Evolutionary conservation across 2,329 filamentous ascomycete species (phyloP).

Genomic region (Colletotrichum sp.): DNA sequence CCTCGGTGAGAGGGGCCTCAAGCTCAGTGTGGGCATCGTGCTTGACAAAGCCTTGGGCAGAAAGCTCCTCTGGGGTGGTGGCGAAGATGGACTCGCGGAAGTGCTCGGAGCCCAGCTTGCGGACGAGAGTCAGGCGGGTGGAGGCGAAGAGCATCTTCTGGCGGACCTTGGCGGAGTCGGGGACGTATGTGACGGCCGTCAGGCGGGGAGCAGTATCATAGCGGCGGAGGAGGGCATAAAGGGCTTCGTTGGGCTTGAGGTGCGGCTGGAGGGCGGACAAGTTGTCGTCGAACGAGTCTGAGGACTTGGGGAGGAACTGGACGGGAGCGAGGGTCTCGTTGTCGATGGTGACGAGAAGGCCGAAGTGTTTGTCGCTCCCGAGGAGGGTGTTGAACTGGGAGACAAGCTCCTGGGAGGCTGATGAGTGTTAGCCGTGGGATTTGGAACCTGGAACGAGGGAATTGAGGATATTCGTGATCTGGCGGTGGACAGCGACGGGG

Average conservation of each 20-base stretch:
- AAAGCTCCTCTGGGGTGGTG: constrained; percentile 74
- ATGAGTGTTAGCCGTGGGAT: not conserved
- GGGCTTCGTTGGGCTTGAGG: constrained; percentile 69
- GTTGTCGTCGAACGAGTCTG: constrained; percentile 67
- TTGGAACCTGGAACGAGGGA: not conserved
- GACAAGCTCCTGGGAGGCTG: constrained; percentile 80
- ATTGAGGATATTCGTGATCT: not conserved
- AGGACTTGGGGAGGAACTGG: constrained; percentile 56
- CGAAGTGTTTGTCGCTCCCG: constrained; percentile 65
- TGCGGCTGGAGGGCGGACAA: constrained; percentile 66
- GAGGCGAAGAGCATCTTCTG: constrained; percentile 88
- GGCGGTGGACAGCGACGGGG: not conserved
- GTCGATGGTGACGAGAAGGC: constrained; percentile 73
- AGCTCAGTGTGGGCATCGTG: constrained; percentile 72
- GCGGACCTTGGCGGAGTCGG: constrained; percentile 77
- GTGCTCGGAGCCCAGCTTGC: constrained; percentile 79
- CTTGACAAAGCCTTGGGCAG: constrained; percentile 69
- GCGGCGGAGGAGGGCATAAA: constrained; percentile 78
- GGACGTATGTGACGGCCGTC: constrained; percentile 78
- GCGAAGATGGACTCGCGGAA: constrained; percentile 80
- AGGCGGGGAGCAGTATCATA: constrained; percentile 63
- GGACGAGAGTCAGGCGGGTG: constrained; percentile 75
- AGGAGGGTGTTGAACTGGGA: constrained; percentile 75
- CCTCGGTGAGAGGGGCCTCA: constrained; percentile 77
- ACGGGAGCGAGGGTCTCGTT: constrained; percentile 71